Evolutionary conservation across 108 stramenopile species (phyloP), one percentile per base, ranked within the genome.

Genomic region (Pseudonitzschia multiseries): DNA sequence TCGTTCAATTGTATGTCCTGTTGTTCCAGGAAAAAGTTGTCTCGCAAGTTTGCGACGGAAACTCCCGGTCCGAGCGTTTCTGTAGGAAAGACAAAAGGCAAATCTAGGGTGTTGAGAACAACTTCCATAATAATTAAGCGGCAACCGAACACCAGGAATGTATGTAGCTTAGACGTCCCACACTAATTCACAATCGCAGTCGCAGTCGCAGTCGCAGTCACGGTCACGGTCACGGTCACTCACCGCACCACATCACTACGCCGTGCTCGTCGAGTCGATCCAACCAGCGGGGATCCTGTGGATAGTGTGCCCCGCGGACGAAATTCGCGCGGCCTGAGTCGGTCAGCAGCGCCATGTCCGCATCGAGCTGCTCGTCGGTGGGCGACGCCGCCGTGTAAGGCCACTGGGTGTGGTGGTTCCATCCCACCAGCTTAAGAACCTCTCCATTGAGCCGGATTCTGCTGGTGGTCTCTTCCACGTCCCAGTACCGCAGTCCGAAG

Each of bases 381-480:
- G 78, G 82, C 21, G 75, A 66, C 24, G 70, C 75, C 15, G 27
- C 79, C 33, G 78, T 83, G 20, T 76, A 69, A 10, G 82, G 82
- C 75, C 75, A 83, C 60, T 79, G 77, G 21, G 82, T 83, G 62
- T 83, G 82, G 62, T 79, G 82, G 54, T 77, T 80, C 79, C 77
- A 79, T 57, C 82, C 82, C 40, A 76, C 71, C 44, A 83, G 65
- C 60, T 83, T 83, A 48, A 75, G 12, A 17, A 78, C 62, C 46
- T 71, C 46, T 15, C 82, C 82, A 73, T 83, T 83, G 42, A 83
- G 31, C 42, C 69, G 68, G 22, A 83, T 56, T 17, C 66, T 70
- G 24, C 20, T 57, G 5, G 31, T 24, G 8, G 15, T 46, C 0
- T 41, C 26, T 13, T 17, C 70, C 17, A 69, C 57, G 68, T 73